Conservation (phyloP, 225 moss, liverwort and hornwort genomes). For the Physcomitrellopsis africana region DNA sequence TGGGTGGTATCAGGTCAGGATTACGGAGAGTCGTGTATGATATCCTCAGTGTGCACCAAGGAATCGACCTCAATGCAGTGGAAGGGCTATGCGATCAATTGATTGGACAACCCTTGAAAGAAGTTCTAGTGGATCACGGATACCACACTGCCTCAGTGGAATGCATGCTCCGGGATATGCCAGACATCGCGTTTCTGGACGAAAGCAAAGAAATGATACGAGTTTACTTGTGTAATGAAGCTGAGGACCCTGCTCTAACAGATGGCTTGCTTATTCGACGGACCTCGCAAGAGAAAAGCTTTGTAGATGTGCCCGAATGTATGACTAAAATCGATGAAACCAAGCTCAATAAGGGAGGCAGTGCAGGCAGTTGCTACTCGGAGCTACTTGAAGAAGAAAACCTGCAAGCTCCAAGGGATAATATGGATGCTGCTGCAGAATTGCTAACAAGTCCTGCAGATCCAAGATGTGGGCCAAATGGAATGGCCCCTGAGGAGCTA, state of each 20-base stretch:
- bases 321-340: not conserved
- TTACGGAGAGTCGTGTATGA: conserved; percentile 69
- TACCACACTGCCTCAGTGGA: conserved; percentile 59
- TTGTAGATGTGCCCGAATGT: not conserved
- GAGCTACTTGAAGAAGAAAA: not conserved
- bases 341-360: not conserved
- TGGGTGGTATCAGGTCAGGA: conserved; percentile 79
- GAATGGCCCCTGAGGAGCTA: conserved; percentile 56
- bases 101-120: conserved; percentile 46
- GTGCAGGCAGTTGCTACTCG: not conserved
- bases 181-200: conserved; percentile 57
- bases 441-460: conserved; percentile 21
- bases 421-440: not conserved
- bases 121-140: conserved; percentile 61
- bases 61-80: conserved; percentile 36
- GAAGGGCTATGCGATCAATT: conserved; percentile 52
- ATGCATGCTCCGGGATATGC: conserved; percentile 67
- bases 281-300: not conserved
- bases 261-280: conserved; percentile 70
- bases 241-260: conserved; percentile 74
- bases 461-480: conserved; percentile 35
- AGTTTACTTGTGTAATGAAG: conserved; percentile 57
- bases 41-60: conserved; percentile 38
- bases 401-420: not conserved
- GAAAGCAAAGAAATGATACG: conserved; percentile 30